Evolutionary conservation across 2,329 filamentous ascomycete genomes (phyloP).

Genomic region (Penicillium fuscoglaucum): DNA sequence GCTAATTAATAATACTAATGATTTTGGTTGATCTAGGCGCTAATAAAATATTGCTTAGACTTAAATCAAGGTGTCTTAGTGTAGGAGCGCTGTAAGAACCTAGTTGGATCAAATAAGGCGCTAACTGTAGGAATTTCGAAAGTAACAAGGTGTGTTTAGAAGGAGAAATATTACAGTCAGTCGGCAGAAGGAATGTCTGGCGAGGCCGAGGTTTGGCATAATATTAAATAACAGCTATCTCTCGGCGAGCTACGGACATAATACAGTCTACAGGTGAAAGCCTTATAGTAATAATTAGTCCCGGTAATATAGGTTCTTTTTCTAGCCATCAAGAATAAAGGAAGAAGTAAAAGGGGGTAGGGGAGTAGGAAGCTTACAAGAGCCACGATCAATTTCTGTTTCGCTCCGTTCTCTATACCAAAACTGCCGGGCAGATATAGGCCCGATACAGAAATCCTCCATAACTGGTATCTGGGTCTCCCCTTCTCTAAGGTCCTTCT

Average conservation of each 20-base stretch:
- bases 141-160: conserved; percentile 28
- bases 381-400: conserved; percentile 28
- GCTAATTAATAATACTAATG: conserved; percentile 31
- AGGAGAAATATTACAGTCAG: conserved; percentile 25
- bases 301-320: no score
- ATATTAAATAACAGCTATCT: conserved; percentile 22
- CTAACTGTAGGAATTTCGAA: conserved; percentile 26
- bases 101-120: conserved; percentile 20
- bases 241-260: conserved; percentile 29
- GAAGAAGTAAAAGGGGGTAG: no score
- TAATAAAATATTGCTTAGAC: conserved; percentile 29
- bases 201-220: conserved; percentile 29
- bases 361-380: not conserved
- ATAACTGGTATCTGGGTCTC: conserved; percentile 20
- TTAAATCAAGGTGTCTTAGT: conserved; percentile 32
- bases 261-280: conserved; percentile 22
- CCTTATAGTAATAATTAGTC: conserved; percentile 20
- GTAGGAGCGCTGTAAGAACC: conserved; percentile 19
- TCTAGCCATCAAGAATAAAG: no score
- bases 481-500: conserved; percentile 18
- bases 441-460: conserved; percentile 30
- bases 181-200: conserved; percentile 30
- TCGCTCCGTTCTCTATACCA: conserved; percentile 30
- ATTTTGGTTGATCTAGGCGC: conserved; percentile 28
- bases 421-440: conserved; percentile 31